These are phyloP conservation scores for Pascua guehoae DNA, from an alignment of 1,284 basidiomycete genomes.

Conservation along the genomic window DNA sequence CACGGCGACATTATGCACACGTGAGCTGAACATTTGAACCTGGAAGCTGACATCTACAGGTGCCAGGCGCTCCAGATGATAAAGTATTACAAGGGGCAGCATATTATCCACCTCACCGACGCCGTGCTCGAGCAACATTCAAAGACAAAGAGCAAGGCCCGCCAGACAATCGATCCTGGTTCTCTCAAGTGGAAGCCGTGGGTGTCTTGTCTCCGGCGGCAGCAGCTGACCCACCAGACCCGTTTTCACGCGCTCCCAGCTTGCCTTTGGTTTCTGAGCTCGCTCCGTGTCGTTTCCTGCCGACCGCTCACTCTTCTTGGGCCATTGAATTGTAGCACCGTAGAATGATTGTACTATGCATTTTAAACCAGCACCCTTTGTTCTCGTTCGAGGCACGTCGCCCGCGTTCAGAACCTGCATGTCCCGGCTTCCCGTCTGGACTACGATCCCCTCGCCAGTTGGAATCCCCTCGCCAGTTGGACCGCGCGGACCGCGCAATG, in stretches of 20 bases:
- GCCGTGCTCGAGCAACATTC: conserved; percentile 86
- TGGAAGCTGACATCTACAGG: conserved; percentile 49
- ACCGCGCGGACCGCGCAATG: too few relatives aligned
- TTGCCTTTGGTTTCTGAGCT: conserved; percentile 76
- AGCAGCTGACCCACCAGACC: conserved; percentile 49
- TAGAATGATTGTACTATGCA: too few relatives aligned
- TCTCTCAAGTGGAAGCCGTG: conserved; percentile 81
- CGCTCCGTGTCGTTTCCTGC: background rate
- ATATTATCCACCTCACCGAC: conserved; percentile 89
- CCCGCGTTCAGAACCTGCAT: too few relatives aligned
- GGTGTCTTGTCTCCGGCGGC: conserved; percentile 13
- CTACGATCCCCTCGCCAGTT: too few relatives aligned
- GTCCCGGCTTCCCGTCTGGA: too few relatives aligned
- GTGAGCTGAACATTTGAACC: conserved; percentile 58
- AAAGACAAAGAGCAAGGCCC: conserved; percentile 74
- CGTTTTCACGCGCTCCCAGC: conserved; percentile 81
- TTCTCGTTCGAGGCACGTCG: too few relatives aligned
- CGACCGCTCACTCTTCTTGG: background rate
- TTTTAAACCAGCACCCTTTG: too few relatives aligned
- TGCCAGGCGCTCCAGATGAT: conserved; percentile 92
- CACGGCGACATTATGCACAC: conserved; percentile 98
- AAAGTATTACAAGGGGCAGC: conserved; percentile 93
- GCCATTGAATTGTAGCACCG: background rate
- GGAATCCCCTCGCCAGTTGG: too few relatives aligned
- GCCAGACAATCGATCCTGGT: conserved; percentile 74